Percentiles rank a stretch among this genome's conserved stretches.
Evolutionary conservation across 148 eudicot genomes (phyloP).

Genomic region (Diospyros kaki): DNA sequence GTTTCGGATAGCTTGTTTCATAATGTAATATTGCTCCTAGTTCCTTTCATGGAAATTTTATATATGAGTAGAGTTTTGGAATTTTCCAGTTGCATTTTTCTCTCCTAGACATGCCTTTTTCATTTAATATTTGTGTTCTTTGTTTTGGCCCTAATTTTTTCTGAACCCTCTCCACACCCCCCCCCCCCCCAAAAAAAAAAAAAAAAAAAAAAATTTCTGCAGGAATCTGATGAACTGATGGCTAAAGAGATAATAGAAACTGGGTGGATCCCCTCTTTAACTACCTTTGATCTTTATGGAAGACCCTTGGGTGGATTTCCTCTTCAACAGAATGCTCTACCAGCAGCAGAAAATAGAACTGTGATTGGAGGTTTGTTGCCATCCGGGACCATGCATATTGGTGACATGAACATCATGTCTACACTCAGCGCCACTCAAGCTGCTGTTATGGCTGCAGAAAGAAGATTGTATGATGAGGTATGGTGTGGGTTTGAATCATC

Average conservation of each 20-base stretch:
- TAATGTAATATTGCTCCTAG: not conserved
- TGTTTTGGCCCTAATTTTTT: not conserved
- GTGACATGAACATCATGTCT: conserved; percentile 43
- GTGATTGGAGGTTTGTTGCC: conserved; percentile 30
- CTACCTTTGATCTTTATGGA: conserved; percentile 49
- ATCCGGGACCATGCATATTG: conserved; percentile 47
- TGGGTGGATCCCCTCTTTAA: conserved; percentile 17
- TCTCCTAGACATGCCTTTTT: too few relatives aligned
- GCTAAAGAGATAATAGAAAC: conserved; percentile 42
- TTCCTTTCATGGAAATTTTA: too few relatives aligned
- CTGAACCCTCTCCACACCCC: too few relatives aligned
- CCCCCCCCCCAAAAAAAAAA: not conserved
- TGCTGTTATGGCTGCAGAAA: conserved; percentile 61
- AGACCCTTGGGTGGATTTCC: conserved; percentile 52
- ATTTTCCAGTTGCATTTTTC: too few relatives aligned
- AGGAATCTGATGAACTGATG: conserved; percentile 51
- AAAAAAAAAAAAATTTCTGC: conserved; percentile 4
- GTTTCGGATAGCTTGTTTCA: not conserved
- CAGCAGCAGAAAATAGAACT: conserved; percentile 45
- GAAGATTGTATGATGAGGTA: conserved; percentile 47
- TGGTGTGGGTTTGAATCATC: conserved; percentile 46
- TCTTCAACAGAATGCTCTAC: conserved; percentile 36
- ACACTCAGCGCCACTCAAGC: conserved; percentile 54
- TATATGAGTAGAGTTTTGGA: too few relatives aligned
- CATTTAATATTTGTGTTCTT: not conserved